Base-by-base conservation (phyloP, 192 early-diverging fungal species). In the Podila minutissima region DNA sequence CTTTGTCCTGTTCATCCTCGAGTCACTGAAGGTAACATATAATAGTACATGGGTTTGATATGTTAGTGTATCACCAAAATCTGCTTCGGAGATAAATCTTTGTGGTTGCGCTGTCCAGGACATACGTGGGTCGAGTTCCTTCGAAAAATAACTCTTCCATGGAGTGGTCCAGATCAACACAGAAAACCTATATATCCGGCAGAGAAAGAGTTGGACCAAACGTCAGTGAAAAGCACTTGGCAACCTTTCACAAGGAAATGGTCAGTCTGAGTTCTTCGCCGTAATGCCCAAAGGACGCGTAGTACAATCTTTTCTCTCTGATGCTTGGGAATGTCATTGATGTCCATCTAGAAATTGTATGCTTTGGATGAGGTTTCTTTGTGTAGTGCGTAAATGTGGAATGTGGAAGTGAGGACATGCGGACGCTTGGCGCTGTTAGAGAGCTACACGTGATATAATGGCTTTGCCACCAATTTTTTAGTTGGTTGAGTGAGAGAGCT, bases 1-100 rank as follows among this genome's bases (percentile, higher is more conserved):
- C 55, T 72, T 83, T 32, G 74, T 72, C 50, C 69, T 60, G 62
- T 67, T 75, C 11, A 83, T 76, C 26, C 82, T 71, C 57, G 82
- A 67, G 38, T 69, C 71, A 32, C 69, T 72, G 53, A 17, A 63
- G 24, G 35, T 17, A 57, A 13, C 22, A 48, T 29, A 3, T 4
- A 15, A 13, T 17, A 12, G 37, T 28, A 58, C 8, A 8, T 12
- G 9, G 2, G 19, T 22, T 22, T 8, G 4, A 53, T 7, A 35
- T 24, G 28, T 33, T 31, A 13, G 31, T 4, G 17, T 61, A 15
- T 59, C n/a, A 22, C 4, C 35, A 2, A 28, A 12, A 24, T 17
- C 2, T n/a, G 13, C 32, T 26, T 19, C 0, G 20, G n/a, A 41
- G 13, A 13, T 69, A 15, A 0, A 46, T 17, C 41, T 46, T 12